Base-by-base conservation (phyloP, 352 stramenopile species). In the Globisporangium iwayamae region DNA sequence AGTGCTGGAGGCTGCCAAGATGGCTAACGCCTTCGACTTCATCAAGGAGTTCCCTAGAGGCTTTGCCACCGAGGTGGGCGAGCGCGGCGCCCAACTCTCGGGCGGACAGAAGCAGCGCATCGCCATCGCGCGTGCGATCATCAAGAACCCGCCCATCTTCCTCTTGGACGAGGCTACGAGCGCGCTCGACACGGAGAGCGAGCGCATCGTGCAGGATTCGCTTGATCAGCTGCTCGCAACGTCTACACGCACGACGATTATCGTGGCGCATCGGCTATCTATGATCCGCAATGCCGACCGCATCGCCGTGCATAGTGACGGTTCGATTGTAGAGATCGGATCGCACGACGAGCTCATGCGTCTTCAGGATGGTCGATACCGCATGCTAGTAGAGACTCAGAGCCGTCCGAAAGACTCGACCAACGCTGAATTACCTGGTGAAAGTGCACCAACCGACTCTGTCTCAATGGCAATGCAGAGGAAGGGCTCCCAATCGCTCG, bases 21-120 rank as follows among this genome's bases (percentile, higher is more conserved):
- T 39, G 22, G 91, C 93, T 5, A 97, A 97, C 68, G 91, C 92
- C 7, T 91, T 95, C 63, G 75, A 88, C 32, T 98, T 98, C 67
- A 98, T 99, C 64, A 70, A 69, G n/a, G 66, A 71, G 1, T 96
- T 99, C 60, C 91, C 94, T 3, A 62, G 91, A 7, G 74, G 74
- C 13, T 92, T 96, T 51, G 73, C 97, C 62, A 98, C 93, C 10
- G 61, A 91, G 66, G 81, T 98, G 45, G 95, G 94, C 16, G 90
- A 98, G 63, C 69, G 90, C 36, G 94, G 93, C 34, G 82, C 94
- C 32, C 86, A 96, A 71, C 75, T 99, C 0, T 93, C 74, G 10
- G 95, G 95, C 36, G 96, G 96, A 11, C 96, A 99, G 70, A 98
- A 98, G 67, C 90, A 97, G 71, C 71, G 90, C n/a, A 89, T 98